phyloP scores from a whole-genome alignment of 345 rosid species.

The Luvunga scandens region DNA sequence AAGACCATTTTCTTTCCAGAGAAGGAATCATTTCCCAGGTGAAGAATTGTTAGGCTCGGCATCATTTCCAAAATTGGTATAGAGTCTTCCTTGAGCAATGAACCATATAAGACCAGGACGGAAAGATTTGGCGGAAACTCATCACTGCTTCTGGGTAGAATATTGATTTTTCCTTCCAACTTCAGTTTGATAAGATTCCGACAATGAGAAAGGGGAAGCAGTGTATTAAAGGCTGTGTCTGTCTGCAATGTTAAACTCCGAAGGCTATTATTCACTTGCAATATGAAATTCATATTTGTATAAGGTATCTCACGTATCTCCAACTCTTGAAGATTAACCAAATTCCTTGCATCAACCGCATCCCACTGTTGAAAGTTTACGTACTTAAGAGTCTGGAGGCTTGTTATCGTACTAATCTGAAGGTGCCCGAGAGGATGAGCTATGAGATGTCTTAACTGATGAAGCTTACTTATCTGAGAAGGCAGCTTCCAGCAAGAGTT shows the following conservation, averaged over 20 bases:
- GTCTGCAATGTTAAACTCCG: not conserved
- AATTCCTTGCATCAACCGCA: not conserved
- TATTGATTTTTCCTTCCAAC: constrained; percentile 1
- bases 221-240: not conserved
- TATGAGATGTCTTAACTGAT: not conserved
- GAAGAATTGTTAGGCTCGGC: not conserved
- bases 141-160: not conserved
- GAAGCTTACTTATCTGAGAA: not conserved
- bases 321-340: not conserved
- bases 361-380: not conserved
- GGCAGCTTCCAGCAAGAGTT: constrained; percentile 7
- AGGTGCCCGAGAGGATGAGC: not conserved
- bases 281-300: not conserved
- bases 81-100: not conserved
- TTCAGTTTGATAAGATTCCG: not conserved
- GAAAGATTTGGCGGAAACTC: not conserved
- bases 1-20: not conserved
- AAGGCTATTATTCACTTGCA: not conserved
- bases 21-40: not conserved
- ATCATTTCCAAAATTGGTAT: not conserved
- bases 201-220: constrained; percentile 1
- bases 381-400: not conserved
- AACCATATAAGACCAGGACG: not conserved
- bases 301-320: not conserved
- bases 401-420: not conserved